Evolutionary conservation across 192 early-diverging fungal species (phyloP), one percentile per base, ranked within the genome.

Genomic region (Kickxella alabastrina): DNA sequence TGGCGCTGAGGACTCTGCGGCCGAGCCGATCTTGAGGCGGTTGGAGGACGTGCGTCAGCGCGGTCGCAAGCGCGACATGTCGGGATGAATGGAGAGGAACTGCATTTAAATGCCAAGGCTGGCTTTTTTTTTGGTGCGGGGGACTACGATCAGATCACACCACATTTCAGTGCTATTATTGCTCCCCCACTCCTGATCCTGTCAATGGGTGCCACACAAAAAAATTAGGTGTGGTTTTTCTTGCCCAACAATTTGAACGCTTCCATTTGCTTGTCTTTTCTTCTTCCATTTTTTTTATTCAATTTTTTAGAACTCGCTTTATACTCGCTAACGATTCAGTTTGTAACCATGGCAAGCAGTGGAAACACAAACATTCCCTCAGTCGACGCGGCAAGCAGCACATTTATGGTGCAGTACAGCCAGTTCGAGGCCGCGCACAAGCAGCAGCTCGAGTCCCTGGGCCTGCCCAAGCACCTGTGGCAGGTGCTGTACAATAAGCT

Each of bases 21-120:
- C 87, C 34, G 17, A 29, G 1, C 26, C 32, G 17, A 52, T 90
- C 34, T 64, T 73, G 50, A 89, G 87, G 57, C 59, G 65, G 8
- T 42, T 94, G 38, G 88, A 92, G 58, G 89, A 92, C 71, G 89
- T 91, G 49, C 78, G 90, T 38, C 64, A 85, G 65, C 78, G 90
- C 57, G 90, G 90, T 9, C 81, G 90, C 23, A 92, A 92, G 65
- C 81, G 87, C 34, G 87, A 83, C 25, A 89, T 89, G 86, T 60
- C 87, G 27, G 88, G 87, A 10, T 90, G 28, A 79, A 48, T 18
- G 10, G 10, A 37, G 10, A 25, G 21, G n/a, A n/a, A n/a, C n/a
- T n/a, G n/a, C n/a, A n/a, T n/a, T n/a, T n/a, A n/a, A n/a, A n/a
- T n/a, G n/a, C n/a, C n/a, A n/a, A n/a, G n/a, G n/a, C n/a, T n/a